Base-by-base conservation (phyloP, 139 green algal genomes). In the Tetraselmis striata region DNA sequence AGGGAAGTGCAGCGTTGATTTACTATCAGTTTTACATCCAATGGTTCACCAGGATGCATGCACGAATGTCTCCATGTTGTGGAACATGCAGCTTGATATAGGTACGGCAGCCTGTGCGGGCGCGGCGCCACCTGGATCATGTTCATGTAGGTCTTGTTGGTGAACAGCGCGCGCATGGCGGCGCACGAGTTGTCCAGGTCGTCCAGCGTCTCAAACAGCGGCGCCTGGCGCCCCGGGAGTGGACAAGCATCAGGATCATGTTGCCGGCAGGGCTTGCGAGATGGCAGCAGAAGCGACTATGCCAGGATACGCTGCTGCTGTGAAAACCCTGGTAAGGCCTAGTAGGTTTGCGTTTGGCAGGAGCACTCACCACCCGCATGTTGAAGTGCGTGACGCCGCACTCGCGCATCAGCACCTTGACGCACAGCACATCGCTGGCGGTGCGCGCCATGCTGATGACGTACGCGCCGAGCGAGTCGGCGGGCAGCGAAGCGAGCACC, bases 181-280 rank as follows among this genome's bases (percentile, higher is more conserved):
- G 75, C 67, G 30, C 84, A 80, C 2, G 82, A 79, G 30, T 82
- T 77, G 75, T 84, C 78, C 28, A 92, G 81, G 45, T 91, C 88
- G 32, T 88, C 84, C 25, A 91, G 80, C n/a, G 31, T 82, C 82
- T 92, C 89, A 78, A 92, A 92, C 22, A 92, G 81, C 2, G 89
- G 89, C 77, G 86, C 88, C 27, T 92, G 85, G 75, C 85, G 86
- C 30, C n/a, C n/a, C n/a, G n/a, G n/a, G n/a, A n/a, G n/a, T n/a
- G n/a, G n/a, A n/a, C n/a, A n/a, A n/a, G n/a, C n/a, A n/a, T n/a
- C n/a, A n/a, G n/a, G n/a, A n/a, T n/a, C n/a, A n/a, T n/a, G n/a
- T n/a, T n/a, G n/a, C n/a, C n/a, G n/a, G n/a, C n/a, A n/a, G n/a
- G n/a, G n/a, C n/a, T n/a, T n/a, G n/a, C n/a, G n/a, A n/a, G n/a